phyloP scores from a whole-genome alignment of 2,329 filamentous ascomycete genomes.

The Cytospora piceae region DNA sequence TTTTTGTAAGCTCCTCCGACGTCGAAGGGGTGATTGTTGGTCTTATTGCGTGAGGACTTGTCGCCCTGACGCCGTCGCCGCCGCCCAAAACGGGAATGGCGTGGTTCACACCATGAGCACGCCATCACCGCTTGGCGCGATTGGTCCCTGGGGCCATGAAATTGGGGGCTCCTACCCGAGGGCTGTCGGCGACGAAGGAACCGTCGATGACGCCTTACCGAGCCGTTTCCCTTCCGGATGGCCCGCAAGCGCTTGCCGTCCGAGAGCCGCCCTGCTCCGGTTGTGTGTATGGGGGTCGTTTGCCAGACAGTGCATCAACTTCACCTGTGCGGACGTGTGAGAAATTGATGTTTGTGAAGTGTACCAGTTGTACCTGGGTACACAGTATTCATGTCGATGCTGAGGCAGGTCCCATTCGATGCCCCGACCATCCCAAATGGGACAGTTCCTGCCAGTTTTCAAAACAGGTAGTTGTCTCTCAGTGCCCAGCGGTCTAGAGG shows the following conservation, averaged over 20 bases:
- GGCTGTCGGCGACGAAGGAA: conserved; percentile 21
- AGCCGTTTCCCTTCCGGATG: conserved; percentile 21
- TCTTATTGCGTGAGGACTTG: conserved; percentile 32
- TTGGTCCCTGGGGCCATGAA: conserved; percentile 21
- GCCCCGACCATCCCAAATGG: too few relatives aligned
- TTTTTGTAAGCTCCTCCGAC: neutral
- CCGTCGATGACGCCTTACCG: conserved; percentile 28
- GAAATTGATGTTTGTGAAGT: neutral
- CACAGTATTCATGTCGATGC: too few relatives aligned
- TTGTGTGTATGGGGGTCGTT: neutral
- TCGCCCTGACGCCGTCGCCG: conserved; percentile 24
- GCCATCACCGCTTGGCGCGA: conserved; percentile 22
- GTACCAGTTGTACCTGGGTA: too few relatives aligned
- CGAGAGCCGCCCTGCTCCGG: conserved; percentile 24
- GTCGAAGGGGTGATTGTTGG: conserved; percentile 32
- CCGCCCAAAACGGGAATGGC: conserved; percentile 23
- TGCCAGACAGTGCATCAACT: neutral
- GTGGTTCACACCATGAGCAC: conserved; percentile 24
- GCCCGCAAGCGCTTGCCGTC: conserved; percentile 22
- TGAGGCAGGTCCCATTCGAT: too few relatives aligned
- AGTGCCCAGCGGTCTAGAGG: too few relatives aligned
- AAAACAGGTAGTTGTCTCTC: too few relatives aligned
- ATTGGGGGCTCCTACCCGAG: conserved; percentile 7
- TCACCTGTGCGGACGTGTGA: neutral
- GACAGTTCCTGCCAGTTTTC: too few relatives aligned